Conservation (phyloP, 2,329 filamentous ascomycete species). For the Aspergillus tubingensis region DNA sequence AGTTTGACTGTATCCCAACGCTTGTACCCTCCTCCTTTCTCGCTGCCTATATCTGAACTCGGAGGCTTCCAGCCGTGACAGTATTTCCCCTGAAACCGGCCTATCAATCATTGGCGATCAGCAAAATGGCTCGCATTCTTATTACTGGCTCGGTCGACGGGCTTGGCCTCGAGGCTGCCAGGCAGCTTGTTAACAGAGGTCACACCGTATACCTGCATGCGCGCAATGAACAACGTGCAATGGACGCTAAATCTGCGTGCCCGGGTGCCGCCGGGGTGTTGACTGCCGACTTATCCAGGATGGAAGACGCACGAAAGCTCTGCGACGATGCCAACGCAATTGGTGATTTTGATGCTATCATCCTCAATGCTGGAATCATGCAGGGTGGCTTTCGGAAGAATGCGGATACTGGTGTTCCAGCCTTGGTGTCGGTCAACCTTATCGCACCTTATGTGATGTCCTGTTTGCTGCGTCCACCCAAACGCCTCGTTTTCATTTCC, state of each 20-base stretch:
- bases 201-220: slow-evolving; percentile 60
- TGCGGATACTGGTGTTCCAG: slow-evolving; percentile 39
- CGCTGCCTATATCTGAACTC: too few species aligned
- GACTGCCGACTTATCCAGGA: slow-evolving; percentile 54
- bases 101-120: too few species aligned
- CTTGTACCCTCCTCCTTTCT: too few species aligned
- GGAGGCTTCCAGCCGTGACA: too few species aligned
- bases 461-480: slow-evolving; percentile 51
- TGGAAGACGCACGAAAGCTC: slow-evolving; percentile 52
- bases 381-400: slow-evolving; percentile 42
- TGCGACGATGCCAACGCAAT: slow-evolving; percentile 53
- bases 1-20: too few species aligned
- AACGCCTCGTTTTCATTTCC: slow-evolving; percentile 55
- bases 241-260: slow-evolving; percentile 49
- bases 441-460: slow-evolving; percentile 59
- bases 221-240: slow-evolving; percentile 55
- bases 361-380: slow-evolving; percentile 60
- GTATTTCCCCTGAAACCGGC: too few species aligned
- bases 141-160: slow-evolving; percentile 62
- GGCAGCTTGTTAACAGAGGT: slow-evolving; percentile 51
- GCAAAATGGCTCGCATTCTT: slow-evolving; percentile 34
- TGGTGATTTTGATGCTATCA: slow-evolving; percentile 56
- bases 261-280: slow-evolving; percentile 54
- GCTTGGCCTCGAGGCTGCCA: slow-evolving; percentile 54
- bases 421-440: slow-evolving; percentile 56